Evolutionary conservation across 257 asterid genomes (phyloP).

Genomic region (Lycium ferocissimum): DNA sequence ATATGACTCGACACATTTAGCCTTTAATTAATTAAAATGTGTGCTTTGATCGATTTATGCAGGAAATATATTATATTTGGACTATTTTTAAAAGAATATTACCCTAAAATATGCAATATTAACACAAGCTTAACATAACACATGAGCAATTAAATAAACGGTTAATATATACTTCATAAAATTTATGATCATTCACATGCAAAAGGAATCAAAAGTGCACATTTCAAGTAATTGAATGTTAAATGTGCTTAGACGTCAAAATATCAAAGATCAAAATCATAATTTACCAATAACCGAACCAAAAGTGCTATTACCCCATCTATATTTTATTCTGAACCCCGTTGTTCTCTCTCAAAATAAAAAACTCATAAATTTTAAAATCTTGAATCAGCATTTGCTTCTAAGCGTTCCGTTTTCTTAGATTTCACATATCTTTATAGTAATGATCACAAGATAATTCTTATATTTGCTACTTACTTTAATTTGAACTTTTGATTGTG

Average conservation of each 20-base stretch:
- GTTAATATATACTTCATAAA: background rate
- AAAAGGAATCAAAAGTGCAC: background rate
- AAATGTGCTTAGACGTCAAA: background rate
- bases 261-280: background rate
- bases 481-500: slow-evolving; percentile 15
- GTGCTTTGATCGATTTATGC: too few species aligned
- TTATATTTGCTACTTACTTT: background rate
- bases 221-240: background rate
- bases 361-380: background rate
- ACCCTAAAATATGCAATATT: too few species aligned
- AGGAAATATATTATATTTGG: too few species aligned
- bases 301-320: background rate
- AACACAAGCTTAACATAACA: too few species aligned
- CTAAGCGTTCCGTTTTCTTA: background rate
- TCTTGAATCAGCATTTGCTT: background rate
- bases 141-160: too few species aligned
- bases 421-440: background rate
- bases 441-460: background rate
- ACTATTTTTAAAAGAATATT: too few species aligned
- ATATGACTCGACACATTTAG: too few species aligned
- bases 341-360: background rate
- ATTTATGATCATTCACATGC: background rate
- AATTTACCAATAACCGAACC: background rate
- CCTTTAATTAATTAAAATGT: too few species aligned
- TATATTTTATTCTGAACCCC: background rate